Evolutionary conservation across 257 asterid genomes (phyloP).

Genomic region (Capsicum baccatum): DNA sequence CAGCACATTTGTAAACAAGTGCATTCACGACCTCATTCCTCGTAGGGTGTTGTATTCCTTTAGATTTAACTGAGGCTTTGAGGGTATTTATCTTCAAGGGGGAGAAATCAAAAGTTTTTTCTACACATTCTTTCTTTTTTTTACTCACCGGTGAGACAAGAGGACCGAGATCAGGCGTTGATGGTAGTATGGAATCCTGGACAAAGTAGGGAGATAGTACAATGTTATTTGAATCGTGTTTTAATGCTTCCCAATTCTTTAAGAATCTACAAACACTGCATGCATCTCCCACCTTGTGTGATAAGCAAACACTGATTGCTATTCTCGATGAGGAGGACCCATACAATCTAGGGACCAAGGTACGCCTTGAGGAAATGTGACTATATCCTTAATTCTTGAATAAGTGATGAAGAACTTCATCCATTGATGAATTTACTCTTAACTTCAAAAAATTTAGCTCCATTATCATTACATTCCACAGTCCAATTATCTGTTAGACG

Average conservation of each 20-base stretch:
- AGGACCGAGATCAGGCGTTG: not conserved
- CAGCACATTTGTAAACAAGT: constrained; percentile 3
- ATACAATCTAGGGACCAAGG: too few species aligned
- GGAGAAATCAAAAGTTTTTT: constrained; percentile 7
- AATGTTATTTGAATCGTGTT: not conserved
- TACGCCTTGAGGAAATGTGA: constrained; percentile 1
- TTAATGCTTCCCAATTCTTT: constrained; percentile 18
- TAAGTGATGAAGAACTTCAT: not conserved
- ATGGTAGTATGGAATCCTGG: not conserved
- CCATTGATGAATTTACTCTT: not conserved
- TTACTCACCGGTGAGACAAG: not conserved
- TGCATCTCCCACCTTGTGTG: constrained; percentile 28
- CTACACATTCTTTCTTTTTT: not conserved
- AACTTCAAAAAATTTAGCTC: not conserved
- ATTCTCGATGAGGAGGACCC: not conserved
- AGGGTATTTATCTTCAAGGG: not conserved
- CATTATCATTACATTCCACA: constrained; percentile 21
- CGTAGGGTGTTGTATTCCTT: not conserved
- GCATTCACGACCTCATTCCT: constrained; percentile 27
- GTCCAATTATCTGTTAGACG: not conserved
- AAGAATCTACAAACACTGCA: not conserved
- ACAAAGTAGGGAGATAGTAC: not conserved
- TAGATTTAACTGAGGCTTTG: constrained; percentile 22
- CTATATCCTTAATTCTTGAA: not conserved
- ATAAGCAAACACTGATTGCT: not conserved